Percentiles rank a stretch among this genome's conserved stretches.
Evolutionary conservation across 2,329 filamentous ascomycete genomes (phyloP).

Genomic region (Furcasterigmium furcatum): DNA sequence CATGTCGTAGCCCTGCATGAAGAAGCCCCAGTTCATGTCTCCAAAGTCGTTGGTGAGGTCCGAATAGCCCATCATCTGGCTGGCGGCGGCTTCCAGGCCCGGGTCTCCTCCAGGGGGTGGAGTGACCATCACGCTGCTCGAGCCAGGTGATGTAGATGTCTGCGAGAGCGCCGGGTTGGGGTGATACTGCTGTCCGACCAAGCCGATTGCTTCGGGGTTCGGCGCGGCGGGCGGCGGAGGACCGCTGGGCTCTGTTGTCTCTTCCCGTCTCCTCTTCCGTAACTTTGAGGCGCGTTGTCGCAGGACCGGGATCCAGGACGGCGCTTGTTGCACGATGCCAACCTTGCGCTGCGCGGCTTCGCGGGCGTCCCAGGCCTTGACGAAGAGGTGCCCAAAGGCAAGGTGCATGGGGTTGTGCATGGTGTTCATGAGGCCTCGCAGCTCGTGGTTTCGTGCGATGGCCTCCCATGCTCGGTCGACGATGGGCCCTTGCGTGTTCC

Average conservation of each 20-base stretch:
- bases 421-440: constrained; percentile 44
- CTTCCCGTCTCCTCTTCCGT: constrained; percentile 17
- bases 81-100: constrained; percentile 4
- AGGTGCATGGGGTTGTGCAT: constrained; percentile 54
- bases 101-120: constrained; percentile 17
- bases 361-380: constrained; percentile 61
- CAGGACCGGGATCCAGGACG: constrained; percentile 44
- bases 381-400: constrained; percentile 53
- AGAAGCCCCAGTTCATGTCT: constrained; percentile 46
- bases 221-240: background rate
- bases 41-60: constrained; percentile 24
- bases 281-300: constrained; percentile 36
- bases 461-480: constrained; percentile 58
- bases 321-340: constrained; percentile 38
- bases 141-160: constrained; percentile 2
- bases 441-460: constrained; percentile 52
- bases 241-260: constrained; percentile 1
- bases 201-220: background rate
- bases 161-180: background rate
- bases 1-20: constrained; percentile 38
- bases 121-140: constrained; percentile 25
- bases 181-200: background rate
- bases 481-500: constrained; percentile 48
- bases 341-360: constrained; percentile 41
- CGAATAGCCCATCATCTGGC: constrained; percentile 6